Percentiles rank a stretch among this genome's conserved stretches.
Conservation (phyloP, 192 early-diverging fungal genomes). For the Coemansia sp. region DNA sequence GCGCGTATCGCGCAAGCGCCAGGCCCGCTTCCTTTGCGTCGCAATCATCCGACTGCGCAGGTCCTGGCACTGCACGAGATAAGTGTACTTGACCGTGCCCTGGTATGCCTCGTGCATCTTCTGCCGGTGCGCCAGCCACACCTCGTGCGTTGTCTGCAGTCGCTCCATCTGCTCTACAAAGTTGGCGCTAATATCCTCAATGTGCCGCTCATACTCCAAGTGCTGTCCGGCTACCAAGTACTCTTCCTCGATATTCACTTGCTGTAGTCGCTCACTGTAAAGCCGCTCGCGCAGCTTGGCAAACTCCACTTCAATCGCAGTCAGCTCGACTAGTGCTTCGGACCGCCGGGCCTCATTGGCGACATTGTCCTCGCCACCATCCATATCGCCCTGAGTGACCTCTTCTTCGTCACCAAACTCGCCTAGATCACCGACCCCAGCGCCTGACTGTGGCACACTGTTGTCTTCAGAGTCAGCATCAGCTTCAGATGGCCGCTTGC, state of each 20-base stretch:
- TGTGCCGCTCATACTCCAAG: constrained; percentile 41
- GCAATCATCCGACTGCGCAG: constrained; percentile 41
- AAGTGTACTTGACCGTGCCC: constrained; percentile 48
- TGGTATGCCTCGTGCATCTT: constrained; percentile 37
- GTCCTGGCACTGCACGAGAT: constrained; percentile 49
- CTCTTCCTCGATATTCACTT: constrained; percentile 53
- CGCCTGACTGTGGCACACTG: constrained; percentile 2
- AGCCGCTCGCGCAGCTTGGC: constrained; percentile 56
- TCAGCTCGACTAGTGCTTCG: constrained; percentile 43
- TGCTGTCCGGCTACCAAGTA: constrained; percentile 45
- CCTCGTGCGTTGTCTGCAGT: constrained; percentile 35
- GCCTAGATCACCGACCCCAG: neutral
- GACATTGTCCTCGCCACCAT: constrained; percentile 15
- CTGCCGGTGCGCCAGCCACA: constrained; percentile 42
- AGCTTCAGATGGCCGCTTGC: constrained; percentile 1
- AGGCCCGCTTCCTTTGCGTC: constrained; percentile 37
- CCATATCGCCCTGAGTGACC: constrained; percentile 6
- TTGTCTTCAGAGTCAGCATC: constrained; percentile 16
- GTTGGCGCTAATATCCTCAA: constrained; percentile 25
- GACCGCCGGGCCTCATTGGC: constrained; percentile 48
- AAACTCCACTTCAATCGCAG: constrained; percentile 56
- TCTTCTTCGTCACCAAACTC: constrained; percentile 5
- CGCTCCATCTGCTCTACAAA: constrained; percentile 30
- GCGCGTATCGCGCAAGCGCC: constrained; percentile 45
- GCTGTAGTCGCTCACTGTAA: constrained; percentile 45